Evolutionary conservation across 139 green algal species (phyloP).

Genomic region (Chlorella sp.): DNA sequence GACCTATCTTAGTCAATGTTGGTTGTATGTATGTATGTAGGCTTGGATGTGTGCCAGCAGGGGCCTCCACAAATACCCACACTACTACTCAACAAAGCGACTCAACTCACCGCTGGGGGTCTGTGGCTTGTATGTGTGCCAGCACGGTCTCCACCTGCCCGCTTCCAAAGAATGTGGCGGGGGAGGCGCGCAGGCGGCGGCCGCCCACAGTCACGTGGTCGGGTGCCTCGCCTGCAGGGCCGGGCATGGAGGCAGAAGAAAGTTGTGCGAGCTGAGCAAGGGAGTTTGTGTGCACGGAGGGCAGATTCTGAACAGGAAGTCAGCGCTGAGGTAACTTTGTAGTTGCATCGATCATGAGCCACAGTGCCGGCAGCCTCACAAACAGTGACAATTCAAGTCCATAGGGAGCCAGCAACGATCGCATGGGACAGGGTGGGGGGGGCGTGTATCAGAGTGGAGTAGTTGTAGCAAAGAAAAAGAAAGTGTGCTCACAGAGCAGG

Average conservation of each 20-base stretch:
- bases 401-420: too few species aligned
- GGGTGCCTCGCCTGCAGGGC: background rate
- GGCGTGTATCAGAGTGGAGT: too few species aligned
- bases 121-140: background rate
- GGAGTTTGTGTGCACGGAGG: too few species aligned
- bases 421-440: too few species aligned
- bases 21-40: background rate
- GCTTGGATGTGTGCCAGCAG: background rate
- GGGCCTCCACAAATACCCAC: background rate
- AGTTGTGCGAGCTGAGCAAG: background rate
- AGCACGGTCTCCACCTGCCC: slow-evolving; percentile 1
- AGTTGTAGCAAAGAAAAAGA: too few species aligned
- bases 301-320: too few species aligned
- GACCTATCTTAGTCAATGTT: background rate
- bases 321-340: too few species aligned
- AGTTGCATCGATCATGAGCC: background rate
- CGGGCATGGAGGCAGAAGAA: background rate
- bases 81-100: background rate
- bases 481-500: background rate
- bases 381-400: too few species aligned
- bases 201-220: background rate
- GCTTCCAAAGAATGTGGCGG: slow-evolving; percentile 30
- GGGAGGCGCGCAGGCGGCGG: slow-evolving; percentile 5
- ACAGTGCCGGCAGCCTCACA: background rate
- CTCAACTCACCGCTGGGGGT: background rate